Base-by-base conservation (phyloP, 495 filamentous ascomycete genomes). In the Apiosordaria backusii region DNA sequence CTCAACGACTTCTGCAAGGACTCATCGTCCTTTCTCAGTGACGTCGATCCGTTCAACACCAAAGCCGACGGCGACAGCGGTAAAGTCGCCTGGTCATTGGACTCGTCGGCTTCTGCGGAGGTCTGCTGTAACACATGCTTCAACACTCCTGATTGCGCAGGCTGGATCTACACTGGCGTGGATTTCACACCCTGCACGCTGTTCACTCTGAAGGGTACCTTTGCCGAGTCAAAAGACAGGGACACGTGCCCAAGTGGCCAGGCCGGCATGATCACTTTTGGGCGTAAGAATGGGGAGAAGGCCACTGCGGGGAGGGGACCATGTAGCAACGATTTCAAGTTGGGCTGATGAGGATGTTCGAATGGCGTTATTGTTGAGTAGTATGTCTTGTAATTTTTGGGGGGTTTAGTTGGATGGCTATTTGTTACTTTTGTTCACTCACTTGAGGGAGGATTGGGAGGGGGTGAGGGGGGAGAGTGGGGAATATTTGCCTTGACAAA, bases 81-180 rank as follows among this genome's bases (percentile, higher is more conserved):
- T n/a, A n/a, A n/a, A n/a, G n/a, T n/a, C n/a, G n/a, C n/a, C n/a
- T n/a, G n/a, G n/a, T n/a, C n/a, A 15, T 67, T 67, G 62, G 55
- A 35, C n/a, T 16, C 45, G 13, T 29, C 69, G 13, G 26, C 53
- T 13, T 64, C 70, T 0, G 60, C 67, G 10, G 45, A 65, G 10
- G 63, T 21, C 19, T 76, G 74, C 70, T 76, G 74, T 66, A 53
- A 26, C 2, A 6, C 15, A 0, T 75, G 74, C 62, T 61, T 54
- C 26, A 22, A 15, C 7, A 45, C 25, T 22, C 18, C 21, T 5
- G 18, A 35, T 27, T 76, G 74, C 60, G 69, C 67, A 6, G 72
- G 68, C 50, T 76, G 74, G 74, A 4, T 73, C 21, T 73, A 62
- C 63, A 52, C 70, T 22, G 52, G 21, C 4, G 16, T 2, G 0